Evolutionary conservation across 257 asterid genomes (phyloP).

Genomic region (Solanum sejunctum): DNA sequence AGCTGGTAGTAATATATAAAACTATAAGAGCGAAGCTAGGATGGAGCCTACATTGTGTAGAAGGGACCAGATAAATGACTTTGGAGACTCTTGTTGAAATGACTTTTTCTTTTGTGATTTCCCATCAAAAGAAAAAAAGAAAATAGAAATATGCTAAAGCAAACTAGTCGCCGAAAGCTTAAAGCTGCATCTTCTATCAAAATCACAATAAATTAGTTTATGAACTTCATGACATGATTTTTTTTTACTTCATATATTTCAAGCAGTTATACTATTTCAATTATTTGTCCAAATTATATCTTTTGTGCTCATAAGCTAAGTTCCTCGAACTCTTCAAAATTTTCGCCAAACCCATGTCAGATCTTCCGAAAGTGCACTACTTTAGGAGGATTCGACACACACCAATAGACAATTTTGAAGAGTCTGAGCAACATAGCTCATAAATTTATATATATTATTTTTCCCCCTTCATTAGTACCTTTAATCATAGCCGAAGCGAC

Average conservation of each 20-base stretch:
- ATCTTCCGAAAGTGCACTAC: too few species aligned
- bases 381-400: too few species aligned
- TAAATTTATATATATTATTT: not conserved
- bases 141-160: not conserved
- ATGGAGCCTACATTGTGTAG: not conserved
- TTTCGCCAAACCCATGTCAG: too few species aligned
- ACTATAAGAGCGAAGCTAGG: not conserved
- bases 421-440: too few species aligned
- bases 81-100: not conserved
- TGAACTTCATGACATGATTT: not conserved
- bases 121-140: not conserved
- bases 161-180: not conserved
- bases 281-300: not conserved
- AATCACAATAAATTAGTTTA: not conserved
- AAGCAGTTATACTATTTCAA: not conserved
- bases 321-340: too few species aligned
- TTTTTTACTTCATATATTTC: not conserved
- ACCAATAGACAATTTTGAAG: too few species aligned
- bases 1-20: not conserved
- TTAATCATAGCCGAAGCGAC: not conserved
- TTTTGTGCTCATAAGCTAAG: not conserved
- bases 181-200: not conserved
- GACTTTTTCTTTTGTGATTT: not conserved
- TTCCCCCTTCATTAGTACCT: not conserved
- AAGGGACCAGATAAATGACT: not conserved